Percentiles rank a stretch among this genome's conserved stretches.
Evolutionary conservation across 2,329 filamentous ascomycete species (phyloP).

Genomic region (Cladorrhinum sp.): DNA sequence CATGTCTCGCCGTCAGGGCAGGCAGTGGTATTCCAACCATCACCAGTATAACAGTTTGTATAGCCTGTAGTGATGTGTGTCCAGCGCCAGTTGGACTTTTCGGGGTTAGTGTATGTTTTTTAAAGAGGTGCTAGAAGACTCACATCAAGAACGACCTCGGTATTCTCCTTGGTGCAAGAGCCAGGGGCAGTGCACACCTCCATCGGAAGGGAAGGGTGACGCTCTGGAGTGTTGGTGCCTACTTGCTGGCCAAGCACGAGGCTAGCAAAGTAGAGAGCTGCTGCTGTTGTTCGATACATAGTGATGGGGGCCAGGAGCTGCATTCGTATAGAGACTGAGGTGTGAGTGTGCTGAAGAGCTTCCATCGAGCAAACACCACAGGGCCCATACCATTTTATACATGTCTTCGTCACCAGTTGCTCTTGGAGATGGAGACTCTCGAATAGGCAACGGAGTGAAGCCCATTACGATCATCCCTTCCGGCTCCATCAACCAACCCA

Average conservation of each 20-base stretch:
- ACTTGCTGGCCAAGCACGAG: slow-evolving; percentile 34
- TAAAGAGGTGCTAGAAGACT: slow-evolving; percentile 1
- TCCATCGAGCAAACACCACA: background rate
- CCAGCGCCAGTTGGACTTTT: slow-evolving; percentile 49
- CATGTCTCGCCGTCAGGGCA: slow-evolving; percentile 43
- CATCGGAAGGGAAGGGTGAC: slow-evolving; percentile 47
- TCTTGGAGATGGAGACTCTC: background rate
- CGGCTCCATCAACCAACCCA: background rate
- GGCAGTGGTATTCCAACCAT: slow-evolving; percentile 32
- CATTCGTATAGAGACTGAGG: background rate
- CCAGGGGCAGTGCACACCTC: slow-evolving; percentile 44
- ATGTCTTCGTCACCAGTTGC: background rate
- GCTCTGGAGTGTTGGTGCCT: slow-evolving; percentile 40
- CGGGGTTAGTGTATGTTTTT: background rate
- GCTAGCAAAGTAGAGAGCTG: slow-evolving; percentile 29
- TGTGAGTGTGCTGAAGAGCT: background rate
- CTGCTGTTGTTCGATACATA: slow-evolving; percentile 26
- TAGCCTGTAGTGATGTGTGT: slow-evolving; percentile 41
- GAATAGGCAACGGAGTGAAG: background rate
- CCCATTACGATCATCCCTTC: background rate
- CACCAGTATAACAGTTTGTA: slow-evolving; percentile 48
- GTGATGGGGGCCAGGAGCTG: background rate
- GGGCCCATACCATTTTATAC: background rate
- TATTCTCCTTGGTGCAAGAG: slow-evolving; percentile 42
- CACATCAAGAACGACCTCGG: slow-evolving; percentile 46